phyloP scores from a whole-genome alignment of 306 rosid species.

The Casuarina glauca region DNA sequence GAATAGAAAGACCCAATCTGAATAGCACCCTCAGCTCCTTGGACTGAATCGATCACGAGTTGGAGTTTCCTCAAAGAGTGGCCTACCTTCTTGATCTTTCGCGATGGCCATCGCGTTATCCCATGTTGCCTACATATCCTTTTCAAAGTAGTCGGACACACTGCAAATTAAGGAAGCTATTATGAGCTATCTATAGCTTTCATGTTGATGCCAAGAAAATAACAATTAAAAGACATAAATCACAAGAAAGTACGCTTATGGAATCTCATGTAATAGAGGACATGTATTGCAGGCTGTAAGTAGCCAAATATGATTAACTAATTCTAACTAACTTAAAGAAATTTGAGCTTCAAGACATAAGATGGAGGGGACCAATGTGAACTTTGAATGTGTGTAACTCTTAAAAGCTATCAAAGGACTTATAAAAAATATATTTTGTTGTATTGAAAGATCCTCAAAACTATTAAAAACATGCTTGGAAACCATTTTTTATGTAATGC shows the following conservation, averaged over 20 bases:
- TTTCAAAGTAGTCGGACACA: slow-evolving; percentile 70
- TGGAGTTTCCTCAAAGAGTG: slow-evolving; percentile 67
- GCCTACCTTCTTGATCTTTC: slow-evolving; percentile 67
- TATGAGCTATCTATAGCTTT: not conserved
- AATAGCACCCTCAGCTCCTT: slow-evolving; percentile 65
- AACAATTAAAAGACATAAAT: not conserved
- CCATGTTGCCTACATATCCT: slow-evolving; percentile 79
- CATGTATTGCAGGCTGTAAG: not conserved
- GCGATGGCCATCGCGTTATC: slow-evolving; percentile 64
- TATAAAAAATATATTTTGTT: no score
- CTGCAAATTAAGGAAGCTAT: slow-evolving; percentile 28
- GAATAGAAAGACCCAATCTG: slow-evolving; percentile 55
- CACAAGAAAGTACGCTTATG: not conserved
- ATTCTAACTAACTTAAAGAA: not conserved
- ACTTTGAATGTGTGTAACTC: no score
- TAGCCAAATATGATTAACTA: not conserved
- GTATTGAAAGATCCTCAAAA: no score
- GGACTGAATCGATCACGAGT: slow-evolving; percentile 63
- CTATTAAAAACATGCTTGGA: no score
- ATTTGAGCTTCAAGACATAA: not conserved
- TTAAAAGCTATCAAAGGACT: no score
- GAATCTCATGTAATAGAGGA: not conserved
- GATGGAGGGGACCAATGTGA: not conserved
- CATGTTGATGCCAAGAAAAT: not conserved
- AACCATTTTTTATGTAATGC: no score